A percentile compares a stretch with the other conserved stretches of the same genome.
Evolutionary conservation across 2,329 filamentous ascomycete species (phyloP).

Genomic region (Colletotrichum orchidophilum): DNA sequence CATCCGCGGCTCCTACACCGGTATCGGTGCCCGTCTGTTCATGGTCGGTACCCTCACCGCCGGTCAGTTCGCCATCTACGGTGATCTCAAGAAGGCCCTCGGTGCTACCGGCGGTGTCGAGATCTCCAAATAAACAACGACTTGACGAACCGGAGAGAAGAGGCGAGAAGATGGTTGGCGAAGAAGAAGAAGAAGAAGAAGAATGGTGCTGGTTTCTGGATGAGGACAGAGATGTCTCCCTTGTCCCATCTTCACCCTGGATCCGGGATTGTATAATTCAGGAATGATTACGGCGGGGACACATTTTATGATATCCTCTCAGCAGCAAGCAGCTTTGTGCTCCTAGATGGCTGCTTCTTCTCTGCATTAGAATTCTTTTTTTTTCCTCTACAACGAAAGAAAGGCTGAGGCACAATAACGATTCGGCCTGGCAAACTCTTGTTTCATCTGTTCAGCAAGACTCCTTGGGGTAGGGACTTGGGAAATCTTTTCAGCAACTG

Average conservation of each 20-base stretch:
- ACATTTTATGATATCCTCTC: conserved; percentile 27
- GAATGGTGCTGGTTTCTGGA: conserved; percentile 24
- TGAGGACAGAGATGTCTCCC: conserved; percentile 5
- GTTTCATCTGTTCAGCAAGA: conserved; percentile 27
- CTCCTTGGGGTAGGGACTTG: conserved; percentile 28
- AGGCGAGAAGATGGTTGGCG: conserved; percentile 2
- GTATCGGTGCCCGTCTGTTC: conserved; percentile 78
- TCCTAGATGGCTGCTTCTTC: not conserved
- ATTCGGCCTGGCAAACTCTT: conserved; percentile 27
- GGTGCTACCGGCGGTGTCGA: conserved; percentile 82
- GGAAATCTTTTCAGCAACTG: conserved; percentile 33
- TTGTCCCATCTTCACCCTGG: conserved; percentile 2
- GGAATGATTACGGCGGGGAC: conserved; percentile 24
- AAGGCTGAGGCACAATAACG: conserved; percentile 23
- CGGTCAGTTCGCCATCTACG: conserved; percentile 91
- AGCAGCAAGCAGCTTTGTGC: conserved; percentile 1
- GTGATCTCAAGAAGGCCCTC: conserved; percentile 67
- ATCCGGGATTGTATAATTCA: conserved; percentile 10
- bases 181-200: conserved; percentile 16
- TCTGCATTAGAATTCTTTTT: conserved; percentile 10
- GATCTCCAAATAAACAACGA: conserved; percentile 59
- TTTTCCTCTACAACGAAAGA: conserved; percentile 25
- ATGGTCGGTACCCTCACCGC: conserved; percentile 77
- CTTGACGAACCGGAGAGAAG: not conserved
- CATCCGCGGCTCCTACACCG: conserved; percentile 78